Percentiles rank a stretch among this genome's conserved stretches.
Evolutionary conservation across 257 asterid species (phyloP).

Genomic region (Paulownia fortunei): DNA sequence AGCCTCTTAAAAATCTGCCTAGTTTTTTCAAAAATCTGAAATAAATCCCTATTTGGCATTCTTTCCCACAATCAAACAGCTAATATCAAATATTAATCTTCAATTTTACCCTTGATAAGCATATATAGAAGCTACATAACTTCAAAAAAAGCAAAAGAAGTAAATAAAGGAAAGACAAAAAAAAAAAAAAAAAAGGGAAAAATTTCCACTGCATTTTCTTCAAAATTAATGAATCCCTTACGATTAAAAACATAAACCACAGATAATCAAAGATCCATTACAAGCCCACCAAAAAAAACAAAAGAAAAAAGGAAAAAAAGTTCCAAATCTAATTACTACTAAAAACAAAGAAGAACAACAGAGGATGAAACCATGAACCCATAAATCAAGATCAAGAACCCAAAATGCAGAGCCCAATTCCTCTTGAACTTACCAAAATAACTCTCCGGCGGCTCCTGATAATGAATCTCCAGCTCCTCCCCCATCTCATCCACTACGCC

Average conservation of each 20-base stretch:
- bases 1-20: too few relatives aligned
- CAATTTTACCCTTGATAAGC: too few relatives aligned
- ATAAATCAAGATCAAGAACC: constrained; percentile 79
- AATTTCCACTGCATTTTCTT: too few relatives aligned
- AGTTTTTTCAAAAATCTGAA: too few relatives aligned
- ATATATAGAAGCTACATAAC: too few relatives aligned
- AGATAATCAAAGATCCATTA: background rate
- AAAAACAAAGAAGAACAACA: constrained; percentile 83
- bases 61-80: too few relatives aligned
- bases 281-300: background rate
- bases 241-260: background rate
- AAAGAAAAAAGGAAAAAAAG: background rate
- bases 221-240: background rate
- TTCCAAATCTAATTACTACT: background rate
- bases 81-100: too few relatives aligned
- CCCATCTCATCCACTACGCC: constrained; percentile 46
- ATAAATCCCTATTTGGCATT: too few relatives aligned
- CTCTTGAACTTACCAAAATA: constrained; percentile 94
- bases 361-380: constrained; percentile 89
- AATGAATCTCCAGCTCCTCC: constrained; percentile 78
- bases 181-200: too few relatives aligned
- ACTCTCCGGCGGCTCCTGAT: constrained; percentile 95
- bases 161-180: too few relatives aligned
- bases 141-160: too few relatives aligned
- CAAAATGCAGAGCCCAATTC: constrained; percentile 92